Conservation (phyloP, 2,329 filamentous ascomycete species). For the Monilinia aucupariae region DNA sequence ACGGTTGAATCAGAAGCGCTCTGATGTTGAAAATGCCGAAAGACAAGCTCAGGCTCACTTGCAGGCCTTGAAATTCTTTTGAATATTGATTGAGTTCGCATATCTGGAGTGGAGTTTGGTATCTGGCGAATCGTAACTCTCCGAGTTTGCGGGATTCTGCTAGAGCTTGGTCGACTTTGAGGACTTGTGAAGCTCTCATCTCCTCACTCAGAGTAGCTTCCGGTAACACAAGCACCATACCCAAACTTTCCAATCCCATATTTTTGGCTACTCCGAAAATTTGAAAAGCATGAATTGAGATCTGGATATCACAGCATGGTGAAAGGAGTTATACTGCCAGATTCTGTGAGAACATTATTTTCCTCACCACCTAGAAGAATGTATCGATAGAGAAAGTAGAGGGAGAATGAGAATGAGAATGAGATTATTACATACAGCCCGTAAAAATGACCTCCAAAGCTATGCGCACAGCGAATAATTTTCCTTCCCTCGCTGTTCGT, state of each 20-base stretch:
- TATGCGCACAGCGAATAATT: constrained; percentile 11
- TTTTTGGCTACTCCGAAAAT: constrained; percentile 10
- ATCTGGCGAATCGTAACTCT: neutral
- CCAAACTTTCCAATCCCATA: constrained; percentile 8
- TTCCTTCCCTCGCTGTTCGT: neutral
- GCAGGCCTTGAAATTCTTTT: too few relatives aligned
- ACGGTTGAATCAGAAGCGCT: too few relatives aligned
- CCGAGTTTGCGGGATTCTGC: neutral
- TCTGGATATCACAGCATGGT: neutral
- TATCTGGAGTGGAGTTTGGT: too few relatives aligned
- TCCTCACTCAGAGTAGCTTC: neutral
- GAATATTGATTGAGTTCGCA: too few relatives aligned
- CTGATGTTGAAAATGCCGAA: too few relatives aligned
- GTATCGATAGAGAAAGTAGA: neutral
- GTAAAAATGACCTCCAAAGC: constrained; percentile 12
- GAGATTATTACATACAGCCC: constrained; percentile 1
- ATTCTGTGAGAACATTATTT: neutral
- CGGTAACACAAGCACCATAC: neutral
- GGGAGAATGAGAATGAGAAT: neutral
- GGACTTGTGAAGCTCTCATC: neutral
- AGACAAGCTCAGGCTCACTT: too few relatives aligned
- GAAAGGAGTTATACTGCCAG: neutral
- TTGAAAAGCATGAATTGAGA: constrained; percentile 1
- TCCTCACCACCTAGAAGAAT: neutral
- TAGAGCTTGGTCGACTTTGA: constrained; percentile 3